Percentiles rank a stretch among this genome's conserved stretches.
These are phyloP conservation scores for Nannochloris sp. DNA, from an alignment of 139 green algal species.

Conservation along the genomic window DNA sequence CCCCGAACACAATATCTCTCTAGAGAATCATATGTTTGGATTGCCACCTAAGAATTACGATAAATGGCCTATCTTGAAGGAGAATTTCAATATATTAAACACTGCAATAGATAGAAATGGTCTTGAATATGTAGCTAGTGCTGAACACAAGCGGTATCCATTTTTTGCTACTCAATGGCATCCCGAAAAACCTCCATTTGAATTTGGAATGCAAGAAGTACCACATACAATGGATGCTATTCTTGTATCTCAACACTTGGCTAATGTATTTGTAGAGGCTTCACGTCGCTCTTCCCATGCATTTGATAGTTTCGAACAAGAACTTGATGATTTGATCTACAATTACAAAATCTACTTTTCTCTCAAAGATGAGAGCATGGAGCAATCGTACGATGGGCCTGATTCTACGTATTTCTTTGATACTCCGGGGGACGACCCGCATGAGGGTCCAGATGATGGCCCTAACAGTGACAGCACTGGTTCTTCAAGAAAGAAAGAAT, in stretches of 20 bases:
- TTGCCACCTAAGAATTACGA: constrained; percentile 62
- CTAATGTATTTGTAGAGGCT: constrained; percentile 63
- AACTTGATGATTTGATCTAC: constrained; percentile 71
- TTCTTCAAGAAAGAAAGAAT: not conserved
- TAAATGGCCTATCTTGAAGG: constrained; percentile 43
- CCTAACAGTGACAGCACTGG: not conserved
- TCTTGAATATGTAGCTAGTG: constrained; percentile 62
- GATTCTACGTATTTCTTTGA: constrained; percentile 8
- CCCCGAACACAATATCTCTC: constrained; percentile 50
- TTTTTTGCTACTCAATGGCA: constrained; percentile 81
- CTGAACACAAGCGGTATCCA: constrained; percentile 71
- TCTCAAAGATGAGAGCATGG: constrained; percentile 42
- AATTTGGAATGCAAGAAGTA: constrained; percentile 69
- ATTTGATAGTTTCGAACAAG: constrained; percentile 64
- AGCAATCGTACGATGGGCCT: constrained; percentile 69
- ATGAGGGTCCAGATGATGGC: not conserved
- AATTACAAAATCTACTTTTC: constrained; percentile 57
- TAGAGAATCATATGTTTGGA: constrained; percentile 80
- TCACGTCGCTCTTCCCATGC: constrained; percentile 46
- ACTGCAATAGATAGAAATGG: constrained; percentile 64
- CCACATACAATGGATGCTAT: constrained; percentile 69
- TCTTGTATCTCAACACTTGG: constrained; percentile 52
- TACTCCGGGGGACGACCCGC: not conserved
- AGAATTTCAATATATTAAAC: constrained; percentile 50
- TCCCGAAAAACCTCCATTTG: constrained; percentile 77